Evolutionary conservation across 2,329 filamentous ascomycete genomes (phyloP), one percentile per base, ranked within the genome.

Genomic region (Fusarium tricinctum): DNA sequence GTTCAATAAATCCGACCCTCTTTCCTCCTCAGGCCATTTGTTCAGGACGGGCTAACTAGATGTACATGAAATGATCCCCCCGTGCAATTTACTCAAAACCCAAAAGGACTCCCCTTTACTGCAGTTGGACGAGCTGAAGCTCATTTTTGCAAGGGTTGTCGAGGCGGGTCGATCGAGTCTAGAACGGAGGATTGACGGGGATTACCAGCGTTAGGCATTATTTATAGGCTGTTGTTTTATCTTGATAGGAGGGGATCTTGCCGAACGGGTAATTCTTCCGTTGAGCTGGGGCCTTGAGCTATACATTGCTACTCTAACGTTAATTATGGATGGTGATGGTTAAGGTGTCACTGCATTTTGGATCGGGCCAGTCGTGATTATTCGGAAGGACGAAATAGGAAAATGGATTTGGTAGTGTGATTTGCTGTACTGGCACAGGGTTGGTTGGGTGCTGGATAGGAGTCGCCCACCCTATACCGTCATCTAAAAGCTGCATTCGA

Each of bases 241-340:
- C 5, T 33, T 33, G 23, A 28, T 33, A 45, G 46, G 35, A 23
- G 15, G 2, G 28, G 32, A 63, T 63, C 43, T 33, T 63, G 14
- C 58, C 35, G 38, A 63, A 48, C 33, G 26, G 58, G 44, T 26
- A 40, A 57, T 64, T 58, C 51, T 26, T 64, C 45, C 51, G 33
- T n/a, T 22, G 23, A 46, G 15, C 23, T 61, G 54, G 46, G 33
- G 26, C 38, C 28, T 26, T 49, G 7, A 22, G 14, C 26, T n/a
- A 32, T 8, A 5, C 10, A 10, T 30, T 30, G 17, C 15, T 35
- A 22, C 22, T 19, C 28, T 23, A 9, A 30, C 4, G 14, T 20
- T 28, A 15, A 9, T 20, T 28, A 15, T 10, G 22, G 22, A 33
- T 30, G 33, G 26, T 47, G 9, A 15, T 3, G 23, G 51, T 43